Conservation (phyloP, 768 basidiomycete genomes). For the Lactifluus echinatus region DNA sequence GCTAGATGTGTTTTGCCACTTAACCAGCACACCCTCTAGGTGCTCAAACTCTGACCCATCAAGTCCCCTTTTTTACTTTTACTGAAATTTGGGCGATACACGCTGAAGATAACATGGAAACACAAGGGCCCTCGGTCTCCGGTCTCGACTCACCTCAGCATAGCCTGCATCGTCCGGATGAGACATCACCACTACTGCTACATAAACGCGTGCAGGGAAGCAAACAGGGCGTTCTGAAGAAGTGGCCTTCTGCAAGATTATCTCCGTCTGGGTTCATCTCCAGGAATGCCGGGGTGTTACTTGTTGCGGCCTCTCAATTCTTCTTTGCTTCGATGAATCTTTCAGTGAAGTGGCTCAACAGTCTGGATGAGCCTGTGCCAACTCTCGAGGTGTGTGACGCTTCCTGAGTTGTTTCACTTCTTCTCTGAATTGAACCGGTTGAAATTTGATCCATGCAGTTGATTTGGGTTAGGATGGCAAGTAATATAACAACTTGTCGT, state of each 20-base stretch:
- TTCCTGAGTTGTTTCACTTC: neutral
- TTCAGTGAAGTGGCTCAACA: conserved; percentile 53
- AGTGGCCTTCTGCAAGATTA: neutral
- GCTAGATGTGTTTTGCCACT: too few species aligned
- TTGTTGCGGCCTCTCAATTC: conserved; percentile 48
- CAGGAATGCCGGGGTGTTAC: conserved; percentile 49
- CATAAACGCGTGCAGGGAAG: neutral
- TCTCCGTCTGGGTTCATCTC: conserved; percentile 9
- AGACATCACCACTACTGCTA: neutral
- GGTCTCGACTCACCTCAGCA: neutral
- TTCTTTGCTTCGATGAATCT: conserved; percentile 56
- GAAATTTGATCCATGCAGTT: conserved; percentile 28
- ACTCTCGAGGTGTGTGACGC: conserved; percentile 40
- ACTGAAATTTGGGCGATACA: too few species aligned
- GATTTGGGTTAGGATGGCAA: conserved; percentile 51
- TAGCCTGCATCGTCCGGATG: neutral
- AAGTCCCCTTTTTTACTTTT: too few species aligned
- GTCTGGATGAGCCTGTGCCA: conserved; percentile 48
- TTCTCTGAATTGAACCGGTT: neutral
- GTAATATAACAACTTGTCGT: conserved; percentile 3
- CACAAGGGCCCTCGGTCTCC: neutral
- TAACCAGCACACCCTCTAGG: too few species aligned
- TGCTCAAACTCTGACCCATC: too few species aligned
- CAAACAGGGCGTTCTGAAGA: neutral
- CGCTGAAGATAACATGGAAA: conserved; percentile 27